These are phyloP conservation scores for Begonia fuchsioides DNA, from an alignment of 306 rosid species.

Conservation along the genomic window DNA sequence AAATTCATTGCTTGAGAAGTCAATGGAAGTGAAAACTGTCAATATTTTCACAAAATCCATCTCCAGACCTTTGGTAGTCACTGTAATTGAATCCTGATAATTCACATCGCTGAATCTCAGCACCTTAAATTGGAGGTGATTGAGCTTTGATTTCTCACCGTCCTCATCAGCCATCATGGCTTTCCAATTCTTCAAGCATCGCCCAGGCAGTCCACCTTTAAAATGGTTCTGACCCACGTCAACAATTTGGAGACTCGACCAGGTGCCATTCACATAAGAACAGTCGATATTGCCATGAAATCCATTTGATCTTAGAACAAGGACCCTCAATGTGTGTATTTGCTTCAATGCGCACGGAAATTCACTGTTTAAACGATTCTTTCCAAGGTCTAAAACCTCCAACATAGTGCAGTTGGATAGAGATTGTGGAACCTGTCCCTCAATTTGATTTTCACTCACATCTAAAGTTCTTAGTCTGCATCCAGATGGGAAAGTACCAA, in stretches of 20 bases:
- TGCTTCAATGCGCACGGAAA: conserved; percentile 14
- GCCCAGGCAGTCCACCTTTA: conserved; percentile 14
- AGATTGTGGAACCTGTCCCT: conserved; percentile 12
- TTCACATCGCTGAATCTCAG: not conserved
- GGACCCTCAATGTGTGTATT: conserved; percentile 17
- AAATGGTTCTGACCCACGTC: conserved; percentile 35
- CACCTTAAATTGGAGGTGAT: conserved; percentile 3
- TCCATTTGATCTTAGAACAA: conserved; percentile 19
- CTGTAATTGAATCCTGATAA: conserved; percentile 25
- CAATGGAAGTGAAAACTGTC: conserved; percentile 23
- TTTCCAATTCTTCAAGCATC: conserved; percentile 20
- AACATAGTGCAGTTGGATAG: conserved; percentile 11
- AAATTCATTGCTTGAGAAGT: conserved; percentile 30
- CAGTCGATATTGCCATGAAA: conserved; percentile 1
- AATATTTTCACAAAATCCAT: conserved; percentile 16
- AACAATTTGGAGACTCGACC: conserved; percentile 28
- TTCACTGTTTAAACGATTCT: not conserved
- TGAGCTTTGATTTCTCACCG: not conserved
- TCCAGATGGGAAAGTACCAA: conserved; percentile 5
- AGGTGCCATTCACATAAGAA: not conserved
- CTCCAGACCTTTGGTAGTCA: conserved; percentile 19
- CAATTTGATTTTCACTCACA: conserved; percentile 12
- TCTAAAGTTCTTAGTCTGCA: conserved; percentile 16
- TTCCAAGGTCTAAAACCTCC: conserved; percentile 26
- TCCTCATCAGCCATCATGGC: conserved; percentile 22